phyloP scores from a whole-genome alignment of 139 green algal genomes.

The Desmodesmus armatus region DNA sequence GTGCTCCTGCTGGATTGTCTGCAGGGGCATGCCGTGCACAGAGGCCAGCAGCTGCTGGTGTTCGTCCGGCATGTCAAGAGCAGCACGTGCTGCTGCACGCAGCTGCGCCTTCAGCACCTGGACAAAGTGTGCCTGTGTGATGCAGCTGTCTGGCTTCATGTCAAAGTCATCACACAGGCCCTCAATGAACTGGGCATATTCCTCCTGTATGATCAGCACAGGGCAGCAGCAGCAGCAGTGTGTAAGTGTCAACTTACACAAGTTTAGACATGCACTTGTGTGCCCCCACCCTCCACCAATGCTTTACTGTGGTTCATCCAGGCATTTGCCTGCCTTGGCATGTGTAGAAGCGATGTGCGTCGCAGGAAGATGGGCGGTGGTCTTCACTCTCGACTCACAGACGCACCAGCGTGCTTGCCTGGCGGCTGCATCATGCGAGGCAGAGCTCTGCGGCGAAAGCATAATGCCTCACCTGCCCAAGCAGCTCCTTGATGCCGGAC shows the following conservation, averaged over 20 bases:
- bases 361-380: no score
- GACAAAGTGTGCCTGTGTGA: conserved; percentile 22
- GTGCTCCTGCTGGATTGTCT: neutral
- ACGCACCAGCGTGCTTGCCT: no score
- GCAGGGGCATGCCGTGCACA: neutral
- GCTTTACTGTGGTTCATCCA: no score
- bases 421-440: no score
- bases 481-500: neutral
- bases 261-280: no score
- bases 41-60: neutral
- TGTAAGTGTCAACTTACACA: no score
- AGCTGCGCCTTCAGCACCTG: conserved; percentile 28
- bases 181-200: conserved; percentile 17
- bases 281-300: no score
- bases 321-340: no score
- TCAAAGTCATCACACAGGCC: conserved; percentile 34
- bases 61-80: no score
- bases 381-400: no score
- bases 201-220: neutral
- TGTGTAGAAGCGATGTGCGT: no score
- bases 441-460: no score
- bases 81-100: neutral
- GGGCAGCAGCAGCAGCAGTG: conserved; percentile 5
- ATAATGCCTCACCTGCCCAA: conserved; percentile 6
- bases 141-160: conserved; percentile 23